Base-by-base conservation (phyloP, 106 monocot species). In the Phalaenopsis equestris region DNA sequence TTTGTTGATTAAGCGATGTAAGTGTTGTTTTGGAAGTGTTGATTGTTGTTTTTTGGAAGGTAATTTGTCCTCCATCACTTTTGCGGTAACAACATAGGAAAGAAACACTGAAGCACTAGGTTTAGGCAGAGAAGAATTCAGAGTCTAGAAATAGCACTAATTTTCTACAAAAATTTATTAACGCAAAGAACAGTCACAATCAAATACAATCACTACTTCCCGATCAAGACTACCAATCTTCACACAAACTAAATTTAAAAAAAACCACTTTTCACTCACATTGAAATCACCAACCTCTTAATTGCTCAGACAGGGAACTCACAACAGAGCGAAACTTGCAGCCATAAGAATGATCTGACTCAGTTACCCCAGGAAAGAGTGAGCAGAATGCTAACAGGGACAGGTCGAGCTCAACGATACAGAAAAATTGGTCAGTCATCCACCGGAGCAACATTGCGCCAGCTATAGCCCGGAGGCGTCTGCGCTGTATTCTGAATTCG, bases 341-440 rank as follows among this genome's bases (percentile, higher is more conserved):
- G 88, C 90, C 67, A 98, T 80, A 49, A 17, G 80, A 58, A 45
- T 94, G 89, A 83, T 98, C 97, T 2, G 90, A 84, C 70, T 98
- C 90, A 45, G 90, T 84, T 75, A 98, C 89, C 46, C 97, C 97
- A 6, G 97, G 97, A 55, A 86, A 92, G 78, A 94, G 94, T 16
- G 97, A 90, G 17, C 97, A 77, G 55, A 87, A 92, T 4, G 81
- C 56, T 42, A 90, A 98, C 82, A 92, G 97, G 24, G 92, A 94
- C 47, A 98, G 85, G 55, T 98, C 92, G 75, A 98, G 83, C 56
- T 94, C 89, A 17, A 89, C 47, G 75, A 98, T 47, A 18, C 88
- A 87, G 12, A 86, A 21, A 84, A 98, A 98, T 41, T 94, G 88
- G 5, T 72, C 81, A 42, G 94, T 90, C 87, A 98, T 89, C 41